Evolutionary conservation across 768 basidiomycete species (phyloP).

Genomic region (Podaxis sp.): DNA sequence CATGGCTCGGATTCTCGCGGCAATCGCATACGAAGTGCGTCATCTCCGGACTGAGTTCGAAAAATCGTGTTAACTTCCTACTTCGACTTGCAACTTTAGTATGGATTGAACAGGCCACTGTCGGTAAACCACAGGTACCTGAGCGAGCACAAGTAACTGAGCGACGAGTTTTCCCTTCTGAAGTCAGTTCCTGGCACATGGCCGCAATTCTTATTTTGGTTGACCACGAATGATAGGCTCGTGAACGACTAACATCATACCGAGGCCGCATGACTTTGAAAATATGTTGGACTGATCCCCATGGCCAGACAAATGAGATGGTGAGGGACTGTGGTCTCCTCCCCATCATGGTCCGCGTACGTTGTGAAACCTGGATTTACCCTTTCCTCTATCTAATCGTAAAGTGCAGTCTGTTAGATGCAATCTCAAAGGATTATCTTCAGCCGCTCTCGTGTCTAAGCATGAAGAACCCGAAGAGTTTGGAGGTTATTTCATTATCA

Average conservation of each 20-base stretch:
- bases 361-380: constrained; percentile 28
- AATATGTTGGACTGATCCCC: constrained; percentile 78
- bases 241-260: constrained; percentile 92
- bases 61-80: constrained; percentile 1
- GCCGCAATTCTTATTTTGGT: neutral
- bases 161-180: constrained; percentile 81
- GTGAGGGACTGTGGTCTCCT: constrained; percentile 89
- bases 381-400: neutral
- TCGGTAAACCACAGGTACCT: constrained; percentile 83
- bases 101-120: constrained; percentile 83
- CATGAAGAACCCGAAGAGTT: constrained; percentile 99
- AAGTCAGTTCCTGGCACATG: constrained; percentile 48
- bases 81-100: constrained; percentile 46
- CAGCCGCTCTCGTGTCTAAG: constrained; percentile 80
- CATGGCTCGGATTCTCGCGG: constrained; percentile 66
- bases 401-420: constrained; percentile 77
- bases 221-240: constrained; percentile 52
- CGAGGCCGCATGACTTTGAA: constrained; percentile 86
- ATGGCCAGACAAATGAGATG: constrained; percentile 64
- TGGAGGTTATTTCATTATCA: constrained; percentile 97
- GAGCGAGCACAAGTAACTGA: constrained; percentile 78
- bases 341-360: constrained; percentile 95
- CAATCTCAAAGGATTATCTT: constrained; percentile 83
- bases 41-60: neutral
- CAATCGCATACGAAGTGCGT: constrained; percentile 82